Evolutionary conservation across 805 yeast species (phyloP).

Genomic region (Yamadazyma akitaensis): DNA sequence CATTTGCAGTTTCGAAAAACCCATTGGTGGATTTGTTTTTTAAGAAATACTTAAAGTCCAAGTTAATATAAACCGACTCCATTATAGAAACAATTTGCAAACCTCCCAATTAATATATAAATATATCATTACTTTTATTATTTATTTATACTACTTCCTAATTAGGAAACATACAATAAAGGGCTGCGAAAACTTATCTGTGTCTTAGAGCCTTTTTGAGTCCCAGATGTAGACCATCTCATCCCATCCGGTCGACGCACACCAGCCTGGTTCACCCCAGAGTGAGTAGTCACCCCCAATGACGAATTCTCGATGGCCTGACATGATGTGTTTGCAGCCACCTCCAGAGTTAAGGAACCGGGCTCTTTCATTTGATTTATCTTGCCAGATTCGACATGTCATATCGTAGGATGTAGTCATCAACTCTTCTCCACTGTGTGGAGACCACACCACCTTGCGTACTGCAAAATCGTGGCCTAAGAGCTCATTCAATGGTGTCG

Average conservation of each 20-base stretch:
- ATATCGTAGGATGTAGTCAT: slow-evolving; percentile 85
- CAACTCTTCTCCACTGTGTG: slow-evolving; percentile 70
- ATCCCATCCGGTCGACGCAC: slow-evolving; percentile 94
- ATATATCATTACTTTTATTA: background rate
- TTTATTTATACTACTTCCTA: slow-evolving; percentile 10
- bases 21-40: slow-evolving; percentile 5
- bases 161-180: slow-evolving; percentile 9
- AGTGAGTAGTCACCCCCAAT: slow-evolving; percentile 92
- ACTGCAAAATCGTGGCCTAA: slow-evolving; percentile 90
- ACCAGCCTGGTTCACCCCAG: slow-evolving; percentile 97
- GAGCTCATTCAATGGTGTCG: slow-evolving; percentile 71
- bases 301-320: slow-evolving; percentile 80
- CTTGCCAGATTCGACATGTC: slow-evolving; percentile 87
- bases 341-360: slow-evolving; percentile 39
- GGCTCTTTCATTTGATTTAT: slow-evolving; percentile 58
- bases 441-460: slow-evolving; percentile 81
- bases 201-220: slow-evolving; percentile 40
- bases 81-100: slow-evolving; percentile 5
- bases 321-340: slow-evolving; percentile 58
- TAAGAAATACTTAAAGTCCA: slow-evolving; percentile 12
- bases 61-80: slow-evolving; percentile 12
- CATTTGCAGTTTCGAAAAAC: slow-evolving; percentile 25
- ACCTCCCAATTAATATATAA: background rate
- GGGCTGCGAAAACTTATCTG: background rate
- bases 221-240: slow-evolving; percentile 92